A percentile compares a stretch with the other conserved stretches of the same genome.
These are phyloP conservation scores for Toxicodendron radicans DNA, from an alignment of 345 rosid genomes.

Conservation along the genomic window DNA sequence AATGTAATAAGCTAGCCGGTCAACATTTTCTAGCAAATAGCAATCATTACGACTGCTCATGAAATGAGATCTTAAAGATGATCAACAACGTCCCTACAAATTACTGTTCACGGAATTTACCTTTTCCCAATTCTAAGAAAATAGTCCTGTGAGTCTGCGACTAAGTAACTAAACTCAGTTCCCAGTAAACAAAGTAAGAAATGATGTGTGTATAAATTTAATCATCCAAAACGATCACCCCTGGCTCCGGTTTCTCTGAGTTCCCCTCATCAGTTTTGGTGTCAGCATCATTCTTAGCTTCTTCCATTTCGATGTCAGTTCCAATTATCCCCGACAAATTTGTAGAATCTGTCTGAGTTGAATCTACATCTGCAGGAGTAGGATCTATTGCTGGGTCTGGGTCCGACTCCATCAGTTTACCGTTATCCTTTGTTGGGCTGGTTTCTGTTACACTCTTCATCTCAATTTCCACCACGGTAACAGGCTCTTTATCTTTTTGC, in stretches of 20 bases:
- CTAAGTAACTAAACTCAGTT: neutral
- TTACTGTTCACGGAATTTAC: neutral
- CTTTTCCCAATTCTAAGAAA: neutral
- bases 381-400: conserved; percentile 9
- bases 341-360: conserved; percentile 11
- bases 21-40: too few relatives aligned
- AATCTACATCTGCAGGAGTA: conserved; percentile 11
- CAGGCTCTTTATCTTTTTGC: conserved; percentile 11
- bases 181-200: too few relatives aligned
- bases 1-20: too few relatives aligned
- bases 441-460: conserved; percentile 20
- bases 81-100: neutral
- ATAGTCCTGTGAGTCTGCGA: neutral
- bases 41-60: neutral
- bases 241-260: conserved; percentile 10
- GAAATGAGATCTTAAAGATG: neutral
- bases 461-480: conserved; percentile 24
- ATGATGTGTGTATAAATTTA: conserved; percentile 17
- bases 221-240: conserved; percentile 42
- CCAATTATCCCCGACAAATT: neutral
- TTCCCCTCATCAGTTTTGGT: conserved; percentile 15
- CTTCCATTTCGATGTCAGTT: conserved; percentile 23
- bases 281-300: conserved; percentile 13
- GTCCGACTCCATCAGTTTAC: neutral
- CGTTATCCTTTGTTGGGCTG: conserved; percentile 5